These are phyloP conservation scores for Coemansia sp. DNA, from an alignment of 192 early-diverging fungal species.

Conservation along the genomic window DNA sequence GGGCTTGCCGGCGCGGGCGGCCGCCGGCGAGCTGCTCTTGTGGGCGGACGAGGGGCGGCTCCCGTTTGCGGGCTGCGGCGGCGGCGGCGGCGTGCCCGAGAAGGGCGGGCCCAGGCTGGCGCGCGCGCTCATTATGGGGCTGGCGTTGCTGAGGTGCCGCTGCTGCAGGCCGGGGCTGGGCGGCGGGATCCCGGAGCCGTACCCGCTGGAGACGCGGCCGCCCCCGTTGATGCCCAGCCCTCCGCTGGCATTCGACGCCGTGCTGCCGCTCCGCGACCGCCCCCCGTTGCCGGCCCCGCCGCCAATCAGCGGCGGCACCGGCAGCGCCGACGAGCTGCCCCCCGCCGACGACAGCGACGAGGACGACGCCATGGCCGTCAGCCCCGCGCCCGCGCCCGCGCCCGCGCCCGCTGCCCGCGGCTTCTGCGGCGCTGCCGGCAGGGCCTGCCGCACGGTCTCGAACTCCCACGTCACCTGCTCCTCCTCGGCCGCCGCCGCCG, in stretches of 20 bases:
- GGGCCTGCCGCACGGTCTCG: conserved; percentile 39
- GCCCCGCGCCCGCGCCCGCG: conserved; percentile 3
- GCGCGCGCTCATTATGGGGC: conserved; percentile 29
- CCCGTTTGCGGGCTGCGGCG: conserved; percentile 9
- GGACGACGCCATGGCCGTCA: conserved; percentile 10
- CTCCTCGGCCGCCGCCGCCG: conserved; percentile 12
- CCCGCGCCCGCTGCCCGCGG: conserved; percentile 2
- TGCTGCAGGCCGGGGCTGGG: conserved; percentile 47
- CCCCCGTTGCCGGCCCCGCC: conserved; percentile 30
- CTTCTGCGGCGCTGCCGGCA: conserved; percentile 41
- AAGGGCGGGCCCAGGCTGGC: conserved; percentile 31
- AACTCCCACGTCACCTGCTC: conserved; percentile 55
- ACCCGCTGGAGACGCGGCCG: conserved; percentile 30
- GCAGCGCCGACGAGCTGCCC: conserved; percentile 38
- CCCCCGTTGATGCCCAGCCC: conserved; percentile 23
- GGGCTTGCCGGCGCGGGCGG: conserved; percentile 19
- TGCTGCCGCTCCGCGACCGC: conserved; percentile 54
- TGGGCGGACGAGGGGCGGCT: conserved; percentile 53
- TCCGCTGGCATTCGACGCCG: conserved; percentile 41
- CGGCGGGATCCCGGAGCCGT: conserved; percentile 43
- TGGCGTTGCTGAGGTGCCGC: conserved; percentile 42
- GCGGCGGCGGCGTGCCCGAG: conserved; percentile 40
- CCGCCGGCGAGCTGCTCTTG: conserved; percentile 26
- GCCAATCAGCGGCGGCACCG: conserved; percentile 45
- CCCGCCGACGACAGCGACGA: conserved; percentile 23